Conservation (phyloP, 208 protist genomes). For the Trichomonas tenax region DNA sequence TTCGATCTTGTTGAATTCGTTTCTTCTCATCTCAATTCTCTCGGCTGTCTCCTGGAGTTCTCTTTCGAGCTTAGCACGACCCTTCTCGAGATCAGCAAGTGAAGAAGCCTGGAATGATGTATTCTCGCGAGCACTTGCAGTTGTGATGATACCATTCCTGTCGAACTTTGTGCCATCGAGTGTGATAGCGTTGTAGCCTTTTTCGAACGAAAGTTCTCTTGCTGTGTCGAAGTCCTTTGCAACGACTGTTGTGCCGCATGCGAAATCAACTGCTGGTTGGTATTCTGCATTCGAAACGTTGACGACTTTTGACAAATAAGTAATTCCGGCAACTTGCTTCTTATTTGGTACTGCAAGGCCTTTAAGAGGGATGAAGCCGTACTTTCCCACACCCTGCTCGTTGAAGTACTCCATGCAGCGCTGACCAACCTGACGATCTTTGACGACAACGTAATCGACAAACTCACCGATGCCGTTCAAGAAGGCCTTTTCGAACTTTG, state of each 20-base stretch:
- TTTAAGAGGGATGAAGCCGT: conserved; percentile 36
- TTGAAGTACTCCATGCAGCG: conserved; percentile 36
- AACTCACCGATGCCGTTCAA: conserved; percentile 33
- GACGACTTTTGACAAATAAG: neutral
- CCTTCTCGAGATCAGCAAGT: neutral
- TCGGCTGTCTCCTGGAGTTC: neutral
- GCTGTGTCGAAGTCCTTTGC: conserved; percentile 27
- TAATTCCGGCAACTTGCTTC: neutral
- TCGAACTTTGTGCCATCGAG: conserved; percentile 34
- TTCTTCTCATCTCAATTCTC: neutral
- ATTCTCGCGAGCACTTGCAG: neutral
- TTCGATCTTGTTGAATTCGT: neutral
- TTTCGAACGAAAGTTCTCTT: conserved; percentile 10
- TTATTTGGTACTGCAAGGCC: neutral
- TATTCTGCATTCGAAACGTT: neutral
- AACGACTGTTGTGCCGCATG: conserved; percentile 35
- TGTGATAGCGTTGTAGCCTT: conserved; percentile 25
- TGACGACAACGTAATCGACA: conserved; percentile 39
- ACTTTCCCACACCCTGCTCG: conserved; percentile 28
- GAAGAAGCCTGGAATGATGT: neutral
- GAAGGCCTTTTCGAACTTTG: conserved; percentile 30
- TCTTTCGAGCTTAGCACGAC: neutral
- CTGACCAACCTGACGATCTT: conserved; percentile 28
- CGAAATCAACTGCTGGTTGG: conserved; percentile 21
- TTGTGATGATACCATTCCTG: conserved; percentile 36